These are phyloP conservation scores for Artemisia annua DNA, from an alignment of 129 eudicot species.

Conservation along the genomic window DNA sequence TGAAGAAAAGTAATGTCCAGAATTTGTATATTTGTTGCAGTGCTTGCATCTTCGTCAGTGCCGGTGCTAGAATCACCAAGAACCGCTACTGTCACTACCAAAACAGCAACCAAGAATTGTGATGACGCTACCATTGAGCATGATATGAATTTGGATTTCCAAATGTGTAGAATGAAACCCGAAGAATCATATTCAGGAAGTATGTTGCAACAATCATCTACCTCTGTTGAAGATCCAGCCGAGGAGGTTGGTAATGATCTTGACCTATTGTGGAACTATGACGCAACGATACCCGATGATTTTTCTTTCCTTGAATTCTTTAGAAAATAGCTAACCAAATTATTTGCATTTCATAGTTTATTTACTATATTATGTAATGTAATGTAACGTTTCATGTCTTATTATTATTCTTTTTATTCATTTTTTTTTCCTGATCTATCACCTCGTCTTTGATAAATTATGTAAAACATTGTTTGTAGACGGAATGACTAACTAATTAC, in stretches of 20 bases:
- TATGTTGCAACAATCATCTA: constrained; percentile 2
- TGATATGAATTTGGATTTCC: constrained; percentile 8
- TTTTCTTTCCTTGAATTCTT: constrained; percentile 13
- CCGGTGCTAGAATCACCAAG: constrained; percentile 1
- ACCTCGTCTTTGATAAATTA: no score
- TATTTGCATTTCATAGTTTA: constrained; percentile 7
- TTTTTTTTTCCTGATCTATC: no score
- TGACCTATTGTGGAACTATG: constrained; percentile 30
- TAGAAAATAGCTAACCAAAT: constrained; percentile 1
- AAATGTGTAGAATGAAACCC: constrained; percentile 12
- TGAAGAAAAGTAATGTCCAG: no score
- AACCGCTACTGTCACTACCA: no score
- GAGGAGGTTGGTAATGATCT: constrained; percentile 25
- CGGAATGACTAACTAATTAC: no score
- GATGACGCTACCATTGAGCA: constrained; percentile 3
- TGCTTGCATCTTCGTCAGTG: not conserved
- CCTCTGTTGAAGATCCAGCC: not conserved
- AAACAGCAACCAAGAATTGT: not conserved
- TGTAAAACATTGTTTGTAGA: no score
- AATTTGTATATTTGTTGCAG: not conserved
- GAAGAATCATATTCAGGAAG: not conserved
- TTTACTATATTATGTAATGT: not conserved
- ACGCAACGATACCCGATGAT: constrained; percentile 28
- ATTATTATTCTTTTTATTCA: not conserved
- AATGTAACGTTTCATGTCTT: not conserved